Evolutionary conservation across 2,329 filamentous ascomycete species (phyloP), one percentile per base, ranked within the genome.

Genomic region (Monosporascus sp.): DNA sequence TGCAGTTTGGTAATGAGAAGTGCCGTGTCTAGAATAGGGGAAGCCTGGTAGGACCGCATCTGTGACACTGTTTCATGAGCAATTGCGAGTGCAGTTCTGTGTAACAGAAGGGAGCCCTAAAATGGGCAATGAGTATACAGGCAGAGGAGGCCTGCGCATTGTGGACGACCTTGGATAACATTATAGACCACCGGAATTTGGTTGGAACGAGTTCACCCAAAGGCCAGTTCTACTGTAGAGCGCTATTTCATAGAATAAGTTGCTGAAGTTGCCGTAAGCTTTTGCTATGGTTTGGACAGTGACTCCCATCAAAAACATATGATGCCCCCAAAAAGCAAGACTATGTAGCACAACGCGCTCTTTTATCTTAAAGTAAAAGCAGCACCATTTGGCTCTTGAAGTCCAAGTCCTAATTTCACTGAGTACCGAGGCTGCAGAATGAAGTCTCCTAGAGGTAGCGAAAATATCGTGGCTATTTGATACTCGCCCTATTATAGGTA

Each of bases 401-500:
- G 11, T 34, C 11, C 31, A 5, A 34, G 31, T 34, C 31, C 31
- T 14, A 34, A 34, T 14, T 31, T 14, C 31, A 14, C 9, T 14
- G 9, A 34, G 31, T 34, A 34, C 31, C 11, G 18, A n/a, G 38
- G 18, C 17, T 18, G 38, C 17, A 41, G 9, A n/a, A 11, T 9
- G 38, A 14, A 27, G 17, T 24, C 14, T 46, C 25, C 20, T 7
- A 14, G 3, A 5, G 14, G 22, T 25, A n/a, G 42, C n/a, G n/a
- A 18, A 41, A 18, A 18, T 18, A 41, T 11, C 9, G 38, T n/a
- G 38, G 9, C 31, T 9, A 41, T 14, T 17, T 46, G 14, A 46
- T 46, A 46, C 22, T 46, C 9, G 22, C 24, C 6, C n/a, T 55
- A 54, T 51, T 60, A 62, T 64, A 62, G 62, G 61, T 64, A 63